Percentiles rank a stretch among this genome's conserved stretches.
These are phyloP conservation scores for Colletotrichum simmondsii DNA, from an alignment of 2,329 filamentous ascomycete genomes.

Conservation along the genomic window DNA sequence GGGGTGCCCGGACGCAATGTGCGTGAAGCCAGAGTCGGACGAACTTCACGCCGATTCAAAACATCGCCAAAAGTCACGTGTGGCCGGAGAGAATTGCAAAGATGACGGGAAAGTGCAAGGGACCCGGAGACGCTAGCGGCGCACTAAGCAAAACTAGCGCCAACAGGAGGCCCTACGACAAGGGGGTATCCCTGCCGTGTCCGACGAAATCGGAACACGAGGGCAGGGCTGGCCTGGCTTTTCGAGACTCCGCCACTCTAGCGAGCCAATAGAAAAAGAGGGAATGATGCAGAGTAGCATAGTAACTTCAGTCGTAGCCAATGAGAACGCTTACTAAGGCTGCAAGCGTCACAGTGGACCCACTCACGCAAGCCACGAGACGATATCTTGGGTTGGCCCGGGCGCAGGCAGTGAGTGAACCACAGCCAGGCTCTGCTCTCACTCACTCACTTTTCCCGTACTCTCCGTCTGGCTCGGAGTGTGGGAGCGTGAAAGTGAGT, in stretches of 20 bases:
- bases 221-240: constrained; percentile 7
- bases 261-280: constrained; percentile 16
- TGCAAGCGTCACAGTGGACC: constrained; percentile 16
- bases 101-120: constrained; percentile 25
- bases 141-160: constrained; percentile 13
- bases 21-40: constrained; percentile 27
- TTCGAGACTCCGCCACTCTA: constrained; percentile 27
- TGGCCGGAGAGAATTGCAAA: neutral
- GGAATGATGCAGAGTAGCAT: constrained; percentile 2
- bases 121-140: neutral
- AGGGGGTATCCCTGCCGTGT: neutral
- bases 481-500: neutral
- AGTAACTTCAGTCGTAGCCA: neutral
- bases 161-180: neutral
- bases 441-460: neutral
- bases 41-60: constrained; percentile 31
- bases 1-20: constrained; percentile 33
- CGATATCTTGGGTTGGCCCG: constrained; percentile 4
- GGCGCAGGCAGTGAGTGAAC: neutral
- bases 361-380: constrained; percentile 31
- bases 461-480: neutral
- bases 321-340: neutral
- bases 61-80: constrained; percentile 29
- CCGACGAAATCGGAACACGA: constrained; percentile 27
- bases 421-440: neutral